Evolutionary conservation across 306 rosid species (phyloP).

Genomic region (Dalbergia oliveri): DNA sequence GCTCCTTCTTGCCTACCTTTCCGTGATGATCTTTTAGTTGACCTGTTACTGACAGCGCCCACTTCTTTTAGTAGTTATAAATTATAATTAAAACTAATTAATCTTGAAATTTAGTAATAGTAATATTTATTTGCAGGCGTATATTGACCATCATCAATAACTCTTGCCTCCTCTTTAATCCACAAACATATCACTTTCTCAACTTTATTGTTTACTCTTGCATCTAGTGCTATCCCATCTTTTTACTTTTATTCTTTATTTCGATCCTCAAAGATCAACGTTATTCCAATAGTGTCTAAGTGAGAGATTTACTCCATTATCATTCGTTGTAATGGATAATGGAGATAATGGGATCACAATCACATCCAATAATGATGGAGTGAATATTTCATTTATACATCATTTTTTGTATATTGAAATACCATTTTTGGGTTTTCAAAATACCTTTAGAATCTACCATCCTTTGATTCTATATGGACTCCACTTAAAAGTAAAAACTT

Average conservation of each 20-base stretch:
- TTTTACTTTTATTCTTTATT: neutral
- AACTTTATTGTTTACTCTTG: neutral
- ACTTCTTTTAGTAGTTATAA: conserved; percentile 16
- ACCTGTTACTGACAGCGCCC: conserved; percentile 58
- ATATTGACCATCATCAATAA: conserved; percentile 38
- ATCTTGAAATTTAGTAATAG: conserved; percentile 11
- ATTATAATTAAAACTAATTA: neutral
- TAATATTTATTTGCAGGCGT: conserved; percentile 28
- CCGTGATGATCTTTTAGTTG: conserved; percentile 63
- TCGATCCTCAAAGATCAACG: too few relatives aligned
- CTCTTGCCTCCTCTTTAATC: neutral
- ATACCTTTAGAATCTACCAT: too few relatives aligned
- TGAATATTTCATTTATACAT: too few relatives aligned
- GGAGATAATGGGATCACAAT: too few relatives aligned
- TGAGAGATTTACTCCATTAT: too few relatives aligned
- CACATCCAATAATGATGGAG: too few relatives aligned
- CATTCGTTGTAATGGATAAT: too few relatives aligned
- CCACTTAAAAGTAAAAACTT: too few relatives aligned
- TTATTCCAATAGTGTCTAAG: too few relatives aligned
- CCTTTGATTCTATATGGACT: too few relatives aligned
- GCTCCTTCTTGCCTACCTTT: conserved; percentile 40
- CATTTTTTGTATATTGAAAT: too few relatives aligned
- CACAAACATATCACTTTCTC: neutral
- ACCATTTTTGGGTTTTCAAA: too few relatives aligned
- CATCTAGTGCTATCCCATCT: neutral